A percentile compares a stretch with the other conserved stretches of the same genome.
Evolutionary conservation across 179 eudicot species (phyloP).

Genomic region (Sideroxylon spinosum): DNA sequence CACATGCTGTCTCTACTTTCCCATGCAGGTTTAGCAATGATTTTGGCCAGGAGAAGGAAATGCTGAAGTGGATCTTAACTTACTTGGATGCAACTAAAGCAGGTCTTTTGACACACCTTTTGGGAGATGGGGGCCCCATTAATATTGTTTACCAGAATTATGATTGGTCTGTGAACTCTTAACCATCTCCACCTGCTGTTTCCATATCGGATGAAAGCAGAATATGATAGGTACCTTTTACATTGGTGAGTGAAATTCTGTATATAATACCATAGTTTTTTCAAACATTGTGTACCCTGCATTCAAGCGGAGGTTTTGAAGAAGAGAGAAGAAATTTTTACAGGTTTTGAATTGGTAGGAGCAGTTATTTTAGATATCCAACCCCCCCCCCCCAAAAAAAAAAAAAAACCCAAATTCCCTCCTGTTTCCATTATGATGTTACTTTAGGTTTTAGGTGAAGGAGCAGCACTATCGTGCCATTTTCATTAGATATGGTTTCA

Average conservation of each 20-base stretch:
- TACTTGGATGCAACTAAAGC: constrained; percentile 71
- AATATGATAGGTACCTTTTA: neutral
- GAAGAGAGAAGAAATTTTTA: neutral
- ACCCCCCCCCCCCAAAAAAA: too few species aligned
- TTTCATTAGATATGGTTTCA: too few species aligned
- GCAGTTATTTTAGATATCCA: neutral
- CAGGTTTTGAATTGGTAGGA: neutral
- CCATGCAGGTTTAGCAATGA: constrained; percentile 65
- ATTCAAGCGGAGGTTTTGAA: constrained; percentile 11
- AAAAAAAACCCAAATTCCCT: too few species aligned
- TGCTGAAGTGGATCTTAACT: constrained; percentile 52
- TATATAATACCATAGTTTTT: neutral
- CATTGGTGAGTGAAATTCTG: constrained; percentile 6
- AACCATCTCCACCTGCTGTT: neutral
- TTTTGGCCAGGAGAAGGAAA: constrained; percentile 71
- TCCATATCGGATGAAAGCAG: neutral
- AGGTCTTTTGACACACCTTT: constrained; percentile 77
- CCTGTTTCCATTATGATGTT: too few species aligned
- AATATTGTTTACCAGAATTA: constrained; percentile 54
- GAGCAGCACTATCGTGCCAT: too few species aligned
- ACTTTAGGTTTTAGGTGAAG: too few species aligned
- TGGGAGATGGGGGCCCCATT: constrained; percentile 62
- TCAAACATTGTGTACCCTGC: constrained; percentile 9
- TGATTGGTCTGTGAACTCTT: constrained; percentile 77
- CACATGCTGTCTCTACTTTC: neutral